These are phyloP conservation scores for Eucalyptus tenuipes DNA, from an alignment of 345 rosid species.

Conservation along the genomic window DNA sequence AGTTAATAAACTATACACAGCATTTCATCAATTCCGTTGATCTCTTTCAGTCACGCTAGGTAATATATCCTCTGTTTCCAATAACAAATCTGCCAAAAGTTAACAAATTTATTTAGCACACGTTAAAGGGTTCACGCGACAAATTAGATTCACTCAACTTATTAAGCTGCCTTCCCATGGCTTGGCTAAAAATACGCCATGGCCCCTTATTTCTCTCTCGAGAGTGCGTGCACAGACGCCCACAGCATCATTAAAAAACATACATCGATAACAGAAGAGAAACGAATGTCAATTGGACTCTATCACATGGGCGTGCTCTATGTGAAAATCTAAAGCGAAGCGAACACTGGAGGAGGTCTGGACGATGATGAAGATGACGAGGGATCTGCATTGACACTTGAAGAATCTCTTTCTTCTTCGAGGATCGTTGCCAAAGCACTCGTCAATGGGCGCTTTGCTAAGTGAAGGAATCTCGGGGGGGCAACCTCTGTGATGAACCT, in stretches of 20 bases:
- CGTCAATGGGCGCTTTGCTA: slow-evolving; percentile 19
- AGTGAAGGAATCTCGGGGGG: slow-evolving; percentile 23
- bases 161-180: background rate
- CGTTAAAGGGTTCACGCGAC: background rate
- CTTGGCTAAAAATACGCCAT: background rate
- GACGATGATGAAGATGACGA: background rate
- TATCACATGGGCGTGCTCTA: background rate
- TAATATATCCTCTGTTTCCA: background rate
- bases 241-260: background rate
- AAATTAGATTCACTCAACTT: background rate
- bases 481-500: slow-evolving; percentile 40
- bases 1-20: background rate
- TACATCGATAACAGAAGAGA: background rate
- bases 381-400: background rate
- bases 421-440: slow-evolving; percentile 29
- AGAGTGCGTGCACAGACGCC: background rate
- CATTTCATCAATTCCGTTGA: background rate
- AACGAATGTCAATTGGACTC: background rate
- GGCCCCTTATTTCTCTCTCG: background rate
- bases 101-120: background rate
- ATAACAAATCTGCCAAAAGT: background rate
- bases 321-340: background rate
- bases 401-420: slow-evolving; percentile 31
- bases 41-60: background rate
- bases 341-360: background rate